These are phyloP conservation scores for Leishmania mexicana DNA, from an alignment of 208 protist species.

Conservation along the genomic window DNA sequence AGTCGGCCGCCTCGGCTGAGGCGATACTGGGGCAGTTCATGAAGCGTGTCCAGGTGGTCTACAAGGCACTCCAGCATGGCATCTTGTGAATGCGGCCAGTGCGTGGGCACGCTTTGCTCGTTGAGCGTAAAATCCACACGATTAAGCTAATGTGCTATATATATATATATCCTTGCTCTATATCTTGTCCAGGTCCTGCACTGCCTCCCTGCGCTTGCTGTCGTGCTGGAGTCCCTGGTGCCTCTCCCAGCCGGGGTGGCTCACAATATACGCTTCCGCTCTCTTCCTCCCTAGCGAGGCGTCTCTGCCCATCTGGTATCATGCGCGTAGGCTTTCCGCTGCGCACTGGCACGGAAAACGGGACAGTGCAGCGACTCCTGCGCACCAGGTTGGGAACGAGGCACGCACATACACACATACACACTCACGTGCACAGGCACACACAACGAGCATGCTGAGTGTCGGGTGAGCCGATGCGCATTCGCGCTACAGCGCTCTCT, in stretches of 20 bases:
- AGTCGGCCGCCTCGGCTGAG: conserved; percentile 20
- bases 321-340: not conserved
- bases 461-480: not conserved
- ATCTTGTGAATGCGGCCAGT: conserved; percentile 42
- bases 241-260: not conserved
- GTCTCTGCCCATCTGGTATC: not conserved
- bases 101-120: not conserved
- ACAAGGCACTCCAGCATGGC: conserved; percentile 75
- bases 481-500: not conserved
- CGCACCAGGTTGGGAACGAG: not conserved
- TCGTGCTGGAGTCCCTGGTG: not conserved
- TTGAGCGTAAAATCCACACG: not conserved
- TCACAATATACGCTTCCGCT: not conserved
- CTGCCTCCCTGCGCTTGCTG: not conserved
- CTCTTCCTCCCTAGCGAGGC: not conserved
- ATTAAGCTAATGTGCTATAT: not conserved
- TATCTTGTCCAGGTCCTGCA: not conserved
- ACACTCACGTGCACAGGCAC: no score
- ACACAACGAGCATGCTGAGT: not conserved
- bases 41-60: conserved; percentile 68
- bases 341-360: not conserved
- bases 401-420: not conserved
- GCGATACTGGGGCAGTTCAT: conserved; percentile 44
- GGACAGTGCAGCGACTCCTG: not conserved
- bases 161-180: not conserved